Conservation (phyloP, 768 basidiomycete species). For the Suillus sp. region DNA sequence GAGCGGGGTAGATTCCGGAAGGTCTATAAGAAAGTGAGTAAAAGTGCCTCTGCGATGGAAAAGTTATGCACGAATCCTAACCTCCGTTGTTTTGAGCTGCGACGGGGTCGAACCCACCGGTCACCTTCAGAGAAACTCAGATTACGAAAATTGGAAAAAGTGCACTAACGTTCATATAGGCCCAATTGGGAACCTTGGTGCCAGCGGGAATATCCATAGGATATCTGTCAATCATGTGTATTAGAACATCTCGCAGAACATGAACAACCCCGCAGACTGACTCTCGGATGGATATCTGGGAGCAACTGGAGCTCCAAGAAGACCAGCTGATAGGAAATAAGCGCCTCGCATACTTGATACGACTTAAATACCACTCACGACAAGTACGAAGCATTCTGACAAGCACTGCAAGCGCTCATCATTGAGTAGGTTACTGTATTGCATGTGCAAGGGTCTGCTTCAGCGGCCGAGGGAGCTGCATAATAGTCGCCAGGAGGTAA, state of each 20-base stretch:
- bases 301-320: slow-evolving; percentile 50
- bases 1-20: slow-evolving; percentile 46
- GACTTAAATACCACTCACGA: slow-evolving; percentile 25
- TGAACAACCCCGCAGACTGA: slow-evolving; percentile 14
- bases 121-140: slow-evolving; percentile 18
- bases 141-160: slow-evolving; percentile 9
- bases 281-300: slow-evolving; percentile 36
- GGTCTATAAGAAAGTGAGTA: slow-evolving; percentile 30
- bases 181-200: slow-evolving; percentile 63
- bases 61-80: slow-evolving; percentile 12
- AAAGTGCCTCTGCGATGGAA: neutral
- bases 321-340: slow-evolving; percentile 44
- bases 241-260: neutral
- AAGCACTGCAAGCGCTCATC: slow-evolving; percentile 58
- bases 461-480: slow-evolving; percentile 34
- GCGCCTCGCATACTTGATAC: slow-evolving; percentile 12
- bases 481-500: slow-evolving; percentile 37
- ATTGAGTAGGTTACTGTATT: slow-evolving; percentile 57
- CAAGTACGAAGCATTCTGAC: slow-evolving; percentile 48
- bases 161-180: slow-evolving; percentile 58
- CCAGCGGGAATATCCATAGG: slow-evolving; percentile 48
- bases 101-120: slow-evolving; percentile 42
- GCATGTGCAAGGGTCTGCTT: slow-evolving; percentile 47
- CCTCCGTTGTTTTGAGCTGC: slow-evolving; percentile 37
- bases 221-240: slow-evolving; percentile 37